Evolutionary conservation across 2,329 filamentous ascomycete genomes (phyloP).

Genomic region (Neodidymelliopsis sp.): DNA sequence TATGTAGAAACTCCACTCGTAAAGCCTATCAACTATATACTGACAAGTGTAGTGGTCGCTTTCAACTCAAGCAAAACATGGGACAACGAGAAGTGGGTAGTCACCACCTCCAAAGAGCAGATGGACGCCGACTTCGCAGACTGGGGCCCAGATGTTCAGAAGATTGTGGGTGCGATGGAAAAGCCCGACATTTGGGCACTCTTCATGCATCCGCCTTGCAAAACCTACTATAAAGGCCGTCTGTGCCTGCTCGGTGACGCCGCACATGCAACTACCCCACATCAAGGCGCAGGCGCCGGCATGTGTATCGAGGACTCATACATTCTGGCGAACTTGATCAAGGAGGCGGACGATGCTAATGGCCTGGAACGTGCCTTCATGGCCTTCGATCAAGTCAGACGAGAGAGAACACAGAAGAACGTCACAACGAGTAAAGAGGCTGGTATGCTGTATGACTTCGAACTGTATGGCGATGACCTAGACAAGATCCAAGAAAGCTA

Average conservation of each 20-base stretch:
- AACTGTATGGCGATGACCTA: conserved; percentile 49
- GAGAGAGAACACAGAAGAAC: conserved; percentile 39
- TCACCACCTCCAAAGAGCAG: conserved; percentile 41
- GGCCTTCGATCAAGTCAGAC: conserved; percentile 39
- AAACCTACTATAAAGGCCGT: conserved; percentile 53
- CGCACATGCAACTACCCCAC: conserved; percentile 63
- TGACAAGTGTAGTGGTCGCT: conserved; percentile 42
- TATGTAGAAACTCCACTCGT: conserved; percentile 12
- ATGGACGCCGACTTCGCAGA: conserved; percentile 42
- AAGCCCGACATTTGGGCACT: conserved; percentile 64
- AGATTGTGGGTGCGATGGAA: conserved; percentile 52
- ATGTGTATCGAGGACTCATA: conserved; percentile 64
- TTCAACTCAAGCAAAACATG: conserved; percentile 44
- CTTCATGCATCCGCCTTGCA: conserved; percentile 61
- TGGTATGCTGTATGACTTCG: conserved; percentile 52
- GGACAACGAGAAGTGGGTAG: conserved; percentile 45
- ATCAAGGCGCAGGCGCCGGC: conserved; percentile 64
- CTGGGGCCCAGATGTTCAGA: conserved; percentile 42
- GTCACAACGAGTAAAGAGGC: conserved; percentile 41
- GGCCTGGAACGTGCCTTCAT: conserved; percentile 46
- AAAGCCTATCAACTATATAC: not conserved
- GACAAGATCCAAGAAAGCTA: conserved; percentile 47
- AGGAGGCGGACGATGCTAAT: conserved; percentile 34
- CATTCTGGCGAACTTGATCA: conserved; percentile 39
- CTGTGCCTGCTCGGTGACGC: conserved; percentile 64